phyloP scores from a whole-genome alignment of 2,329 filamentous ascomycete species.

The Davidsoniella virescens region DNA sequence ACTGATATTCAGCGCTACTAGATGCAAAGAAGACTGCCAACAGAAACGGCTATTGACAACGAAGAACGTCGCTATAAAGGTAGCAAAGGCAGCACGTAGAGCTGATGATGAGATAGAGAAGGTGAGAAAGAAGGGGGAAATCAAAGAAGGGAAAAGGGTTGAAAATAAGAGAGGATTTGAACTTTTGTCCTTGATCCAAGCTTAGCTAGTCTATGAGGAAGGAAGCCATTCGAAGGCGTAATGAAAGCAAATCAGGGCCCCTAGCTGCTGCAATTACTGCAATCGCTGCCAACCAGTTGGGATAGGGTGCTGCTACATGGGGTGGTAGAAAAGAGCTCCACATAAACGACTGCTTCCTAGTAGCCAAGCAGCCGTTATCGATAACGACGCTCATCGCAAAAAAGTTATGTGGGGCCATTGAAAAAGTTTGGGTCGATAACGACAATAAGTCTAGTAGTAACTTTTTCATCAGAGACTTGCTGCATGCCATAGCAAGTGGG shows the following conservation, averaged over 20 bases:
- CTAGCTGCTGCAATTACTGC: neutral
- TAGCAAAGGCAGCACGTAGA: neutral
- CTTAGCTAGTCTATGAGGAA: conserved; percentile 2
- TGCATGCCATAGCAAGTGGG: neutral
- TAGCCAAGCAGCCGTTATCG: neutral
- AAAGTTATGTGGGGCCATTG: neutral
- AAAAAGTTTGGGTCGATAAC: neutral
- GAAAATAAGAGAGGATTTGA: conserved; percentile 1
- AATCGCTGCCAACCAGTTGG: neutral
- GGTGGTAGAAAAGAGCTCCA: too few species aligned
- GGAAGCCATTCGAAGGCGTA: conserved; percentile 5
- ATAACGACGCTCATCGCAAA: neutral
- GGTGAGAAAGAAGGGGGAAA: conserved; percentile 2
- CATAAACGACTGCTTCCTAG: too few species aligned
- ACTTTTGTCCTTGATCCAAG: conserved; percentile 5
- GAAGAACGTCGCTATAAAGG: conserved; percentile 1
- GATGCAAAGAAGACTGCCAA: conserved; percentile 3
- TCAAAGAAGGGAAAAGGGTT: neutral
- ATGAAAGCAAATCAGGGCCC: too few species aligned
- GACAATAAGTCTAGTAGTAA: neutral
- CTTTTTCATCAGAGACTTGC: neutral
- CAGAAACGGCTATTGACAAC: neutral
- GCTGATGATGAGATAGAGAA: neutral
- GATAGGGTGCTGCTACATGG: neutral
- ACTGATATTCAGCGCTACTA: conserved; percentile 12